Percentiles rank a stretch among this genome's conserved stretches.
These are phyloP conservation scores for Ajuga reptans DNA, from an alignment of 305 asterid genomes.

Conservation along the genomic window DNA sequence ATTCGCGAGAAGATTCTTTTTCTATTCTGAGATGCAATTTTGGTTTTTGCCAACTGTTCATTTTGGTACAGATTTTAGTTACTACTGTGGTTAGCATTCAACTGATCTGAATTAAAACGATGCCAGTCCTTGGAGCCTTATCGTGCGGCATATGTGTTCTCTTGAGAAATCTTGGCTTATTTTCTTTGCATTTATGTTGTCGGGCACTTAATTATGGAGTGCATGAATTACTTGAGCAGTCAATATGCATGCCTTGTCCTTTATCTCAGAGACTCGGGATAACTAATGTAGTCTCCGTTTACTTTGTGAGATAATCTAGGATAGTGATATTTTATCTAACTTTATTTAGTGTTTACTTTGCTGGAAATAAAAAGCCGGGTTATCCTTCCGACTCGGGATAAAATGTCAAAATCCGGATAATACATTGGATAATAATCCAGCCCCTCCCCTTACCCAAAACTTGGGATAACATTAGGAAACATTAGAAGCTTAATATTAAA, in stretches of 20 bases:
- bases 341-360: no score
- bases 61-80: background rate
- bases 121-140: background rate
- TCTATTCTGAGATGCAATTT: background rate
- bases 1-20: background rate
- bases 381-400: no score
- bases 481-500: no score
- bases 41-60: background rate
- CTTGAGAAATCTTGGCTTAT: background rate
- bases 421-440: no score
- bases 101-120: background rate
- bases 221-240: background rate
- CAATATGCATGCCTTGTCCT: background rate
- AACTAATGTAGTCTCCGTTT: background rate
- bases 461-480: no score
- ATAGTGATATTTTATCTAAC: no score
- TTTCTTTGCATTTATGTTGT: background rate
- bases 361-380: no score
- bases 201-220: background rate
- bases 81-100: background rate
- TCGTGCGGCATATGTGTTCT: background rate
- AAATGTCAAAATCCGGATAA: no score
- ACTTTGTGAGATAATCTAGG: no score
- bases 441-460: no score
- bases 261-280: background rate